These are phyloP conservation scores for Alternaria angustiovoidea DNA, from an alignment of 2,329 filamentous ascomycete species.

Conservation along the genomic window DNA sequence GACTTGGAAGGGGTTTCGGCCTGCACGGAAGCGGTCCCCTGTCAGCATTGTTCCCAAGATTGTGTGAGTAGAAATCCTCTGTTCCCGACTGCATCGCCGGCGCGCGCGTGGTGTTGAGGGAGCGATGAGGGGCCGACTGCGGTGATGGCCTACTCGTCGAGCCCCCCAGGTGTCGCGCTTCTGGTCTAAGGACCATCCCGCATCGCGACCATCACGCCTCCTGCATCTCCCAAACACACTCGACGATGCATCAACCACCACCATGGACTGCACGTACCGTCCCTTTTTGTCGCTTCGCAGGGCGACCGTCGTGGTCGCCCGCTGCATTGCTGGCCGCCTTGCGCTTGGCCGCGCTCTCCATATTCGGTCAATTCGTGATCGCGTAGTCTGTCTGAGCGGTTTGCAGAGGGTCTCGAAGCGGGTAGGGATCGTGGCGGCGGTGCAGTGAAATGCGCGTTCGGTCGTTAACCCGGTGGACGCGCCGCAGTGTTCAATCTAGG, in stretches of 20 bases:
- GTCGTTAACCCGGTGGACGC: conserved; percentile 32
- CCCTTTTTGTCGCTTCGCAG: conserved; percentile 66
- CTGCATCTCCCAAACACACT: conserved; percentile 30
- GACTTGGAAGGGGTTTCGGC: conserved; percentile 33
- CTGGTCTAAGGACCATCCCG: conserved; percentile 39
- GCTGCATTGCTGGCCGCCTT: conserved; percentile 60
- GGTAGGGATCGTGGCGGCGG: conserved; percentile 34
- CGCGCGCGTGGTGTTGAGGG: conserved; percentile 39
- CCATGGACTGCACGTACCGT: conserved; percentile 60
- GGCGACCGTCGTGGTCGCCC: conserved; percentile 61
- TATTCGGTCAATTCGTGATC: conserved; percentile 39
- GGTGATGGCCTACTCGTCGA: conserved; percentile 43
- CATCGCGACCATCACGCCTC: conserved; percentile 36
- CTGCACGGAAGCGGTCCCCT: conserved; percentile 35
- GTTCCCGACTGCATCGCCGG: conserved; percentile 31
- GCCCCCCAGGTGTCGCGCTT: conserved; percentile 46
- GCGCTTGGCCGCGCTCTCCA: conserved; percentile 63
- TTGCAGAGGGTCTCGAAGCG: conserved; percentile 18
- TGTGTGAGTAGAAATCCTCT: neutral
- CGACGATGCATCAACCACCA: conserved; percentile 32
- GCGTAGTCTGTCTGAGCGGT: conserved; percentile 38
- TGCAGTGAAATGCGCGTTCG: conserved; percentile 46
- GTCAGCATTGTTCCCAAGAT: conserved; percentile 32
- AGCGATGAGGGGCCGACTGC: conserved; percentile 36
- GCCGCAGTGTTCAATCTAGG: conserved; percentile 27